Evolutionary conservation across 164 flowering plant species (phyloP).

Genomic region (Magnolia changhungtana): DNA sequence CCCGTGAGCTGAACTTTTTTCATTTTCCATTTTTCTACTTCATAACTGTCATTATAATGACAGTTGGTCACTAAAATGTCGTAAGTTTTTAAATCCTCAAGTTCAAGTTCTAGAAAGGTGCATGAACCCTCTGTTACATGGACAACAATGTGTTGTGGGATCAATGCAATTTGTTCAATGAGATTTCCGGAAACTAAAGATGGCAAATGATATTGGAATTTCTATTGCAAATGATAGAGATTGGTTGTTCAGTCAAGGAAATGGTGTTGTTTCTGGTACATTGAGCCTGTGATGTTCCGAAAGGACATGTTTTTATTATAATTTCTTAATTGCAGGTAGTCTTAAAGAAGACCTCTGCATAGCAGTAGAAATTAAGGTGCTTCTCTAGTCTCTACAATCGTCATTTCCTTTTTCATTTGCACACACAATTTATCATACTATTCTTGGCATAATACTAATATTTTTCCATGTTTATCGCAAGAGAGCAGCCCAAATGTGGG

Average conservation of each 20-base stretch:
- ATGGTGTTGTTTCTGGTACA: too few species aligned
- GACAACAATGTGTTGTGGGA: not conserved
- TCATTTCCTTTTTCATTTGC: slow-evolving; percentile 1
- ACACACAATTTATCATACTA: not conserved
- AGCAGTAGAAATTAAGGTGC: slow-evolving; percentile 89
- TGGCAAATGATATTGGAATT: too few species aligned
- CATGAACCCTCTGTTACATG: not conserved
- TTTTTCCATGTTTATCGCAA: slow-evolving; percentile 4
- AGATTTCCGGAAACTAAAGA: too few species aligned
- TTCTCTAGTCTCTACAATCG: not conserved
- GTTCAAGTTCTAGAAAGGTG: not conserved
- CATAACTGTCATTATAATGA: not conserved
- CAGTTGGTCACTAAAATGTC: not conserved
- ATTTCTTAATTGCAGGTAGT: slow-evolving; percentile 37
- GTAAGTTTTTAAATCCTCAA: not conserved
- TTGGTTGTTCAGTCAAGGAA: too few species aligned
- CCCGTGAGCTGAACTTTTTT: too few species aligned
- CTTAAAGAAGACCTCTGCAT: slow-evolving; percentile 42
- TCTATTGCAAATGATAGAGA: too few species aligned
- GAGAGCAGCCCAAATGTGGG: slow-evolving; percentile 90
- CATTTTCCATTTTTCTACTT: too few species aligned
- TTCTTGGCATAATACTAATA: too few species aligned
- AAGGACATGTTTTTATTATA: not conserved
- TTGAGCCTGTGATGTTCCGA: too few species aligned
- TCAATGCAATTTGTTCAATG: not conserved